Base-by-base conservation (phyloP, 192 early-diverging fungal species). In the Backusella westeae region DNA sequence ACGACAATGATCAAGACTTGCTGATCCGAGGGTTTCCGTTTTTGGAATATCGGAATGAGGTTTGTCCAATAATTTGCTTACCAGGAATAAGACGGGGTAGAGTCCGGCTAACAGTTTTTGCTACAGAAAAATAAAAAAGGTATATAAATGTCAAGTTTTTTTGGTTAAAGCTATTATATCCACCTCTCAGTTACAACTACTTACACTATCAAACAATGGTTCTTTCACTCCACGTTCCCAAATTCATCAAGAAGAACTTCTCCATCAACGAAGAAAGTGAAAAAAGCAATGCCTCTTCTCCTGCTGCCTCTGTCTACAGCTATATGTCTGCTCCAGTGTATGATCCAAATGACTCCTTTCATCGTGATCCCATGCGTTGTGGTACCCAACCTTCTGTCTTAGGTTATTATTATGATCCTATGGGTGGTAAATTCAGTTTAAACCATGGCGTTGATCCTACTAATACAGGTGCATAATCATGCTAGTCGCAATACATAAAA, bases 351-450 rank as follows among this genome's bases (percentile, higher is more conserved):
- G 34, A 65, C 15, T 36, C 66, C 34, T 79, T 56, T 38, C 39
- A 46, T 53, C 68, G 67, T 32, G 78, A 79, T 75, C 78, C 78
- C 21, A 79, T 75, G 78, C 38, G 78, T 49, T 70, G 69, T n/a
- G 63, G 42, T 19, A 75, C 23, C 26, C 67, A 70, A 67, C 78
- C 78, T 67, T 73, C 75, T 72, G 74, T 79, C 23, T 63, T 79
- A 52, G 78, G 78, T 8, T 23, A 44, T 10, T 79, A 71, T 67
- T 59, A 71, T 52, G 78, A 79, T 66, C 78, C 74, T 49, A 79
- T 79, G 78, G 78, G 78, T 35, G 78, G 78, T 17, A 59, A 56
- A 38, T 67, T 73, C 34, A 67, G 73, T 69, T 6, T 34, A 6
- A 35, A 52, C 26, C 32, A 49, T 46, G 56, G 78, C 3, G 36